Evolutionary conservation across 228 moss, liverwort and hornwort genomes (phyloP), one percentile per base, ranked within the genome.

Genomic region (Sphagnum fallax): DNA sequence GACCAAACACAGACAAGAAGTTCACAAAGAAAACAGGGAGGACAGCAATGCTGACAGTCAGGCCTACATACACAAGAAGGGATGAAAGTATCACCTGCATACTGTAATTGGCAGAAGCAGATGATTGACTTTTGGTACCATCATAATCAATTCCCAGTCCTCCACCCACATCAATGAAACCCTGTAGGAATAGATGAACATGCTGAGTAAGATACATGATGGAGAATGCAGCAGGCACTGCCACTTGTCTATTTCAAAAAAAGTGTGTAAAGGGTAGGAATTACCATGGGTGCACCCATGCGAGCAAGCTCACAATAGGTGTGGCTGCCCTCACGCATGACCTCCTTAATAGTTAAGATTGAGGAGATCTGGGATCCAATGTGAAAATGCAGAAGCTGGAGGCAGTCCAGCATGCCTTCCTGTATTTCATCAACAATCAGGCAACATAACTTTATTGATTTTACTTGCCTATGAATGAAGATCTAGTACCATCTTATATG

Each of bases 321-420:
- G 62, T 94, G 91, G 64, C 91, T 89, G 71, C 82, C 91, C 87
- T 94, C 94, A 72, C 91, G 91, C 94, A 94, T 91, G 51, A 91
- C 94, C 79, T 94, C 91, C 72, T 89, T 89, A 57, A 94, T 88
- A 64, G 77, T 78, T 52, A 75, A 79, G 79, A 94, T 89, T 62
- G 91, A 88, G 48, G 89, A 76, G 18, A 91, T 78, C 75, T 94
- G 94, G 60, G 94, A 94, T 52, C 91, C 94, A 51, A 89, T 74
- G 70, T 94, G 94, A 76, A 94, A 94, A 78, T 94, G 94, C 69
- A 94, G 77, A 69, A 94, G 88, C 77, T 91, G 75, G 48, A 94
- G 72, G 68, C 89, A 91, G 74, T 89, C 91, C 71, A 94, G 77
- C 89, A 94, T 88, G 70, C 80, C 80, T 77, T 94, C 94, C 91